Base-by-base conservation (phyloP, 768 basidiomycete genomes). In the Kwoniella bestiolae region DNA sequence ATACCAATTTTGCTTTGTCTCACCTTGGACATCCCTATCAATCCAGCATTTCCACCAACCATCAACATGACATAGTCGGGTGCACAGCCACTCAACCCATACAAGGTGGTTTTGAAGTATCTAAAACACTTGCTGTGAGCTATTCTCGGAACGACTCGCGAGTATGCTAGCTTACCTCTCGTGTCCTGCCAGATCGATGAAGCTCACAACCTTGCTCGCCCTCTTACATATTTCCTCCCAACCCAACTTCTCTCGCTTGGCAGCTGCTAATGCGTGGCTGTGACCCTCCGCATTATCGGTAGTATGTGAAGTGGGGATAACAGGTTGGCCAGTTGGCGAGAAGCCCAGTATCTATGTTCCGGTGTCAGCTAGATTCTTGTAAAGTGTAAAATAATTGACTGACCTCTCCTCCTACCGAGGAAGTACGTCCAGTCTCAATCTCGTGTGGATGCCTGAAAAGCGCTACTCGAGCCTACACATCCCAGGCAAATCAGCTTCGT, bases 381-480 rank as follows among this genome's bases (percentile, higher is more conserved):
- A 11, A 14, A 16, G 25, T 23, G 12, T 11, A 9, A 6, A 18
- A 25, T 8, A 4, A 21, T 18, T 28, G 23, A 65, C 84, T 63
- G 67, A 93, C 92, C 86, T 99, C 96, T 89, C 96, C 94, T 23
- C 96, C 96, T 46, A 98, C 92, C 66, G 91, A 92, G 25, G 91
- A 93, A 0, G 96, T 99, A 56, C 96, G 84, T 5, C 95, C 95
- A 21, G 90, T 93, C 83, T 98, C 96, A 58, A 97, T 84, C 81
- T 99, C 96, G 76, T 99, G 96, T 79, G 97, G 96, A 79, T 99
- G 96, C 60, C 95, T 85, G 81, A 98, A 98, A 7, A 99, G 83
- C 3, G 89, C 88, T 4, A 97, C 90, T 57, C 95, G 90, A 0
- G 83, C 81, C 47, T 69, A 1, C 63, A 90, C 90, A 55, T n/a